A percentile compares a stretch with the other conserved stretches of the same genome.
Evolutionary conservation across 1,139 yeast genomes (phyloP).

Genomic region (Yamadazyma songkhlaensis): DNA sequence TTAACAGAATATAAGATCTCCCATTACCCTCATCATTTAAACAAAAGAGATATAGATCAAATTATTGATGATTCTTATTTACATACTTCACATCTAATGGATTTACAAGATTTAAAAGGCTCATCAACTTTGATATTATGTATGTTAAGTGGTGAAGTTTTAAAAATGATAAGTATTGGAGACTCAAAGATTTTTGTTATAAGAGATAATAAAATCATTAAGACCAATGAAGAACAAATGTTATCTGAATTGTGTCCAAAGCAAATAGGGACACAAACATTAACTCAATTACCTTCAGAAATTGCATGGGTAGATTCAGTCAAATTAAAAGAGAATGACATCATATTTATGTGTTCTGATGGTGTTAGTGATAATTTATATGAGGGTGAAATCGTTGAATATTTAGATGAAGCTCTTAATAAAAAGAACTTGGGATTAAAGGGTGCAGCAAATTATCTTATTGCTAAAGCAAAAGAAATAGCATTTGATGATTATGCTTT

Average conservation of each 20-base stretch:
- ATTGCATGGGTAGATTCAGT: constrained; percentile 49
- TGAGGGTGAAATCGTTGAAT: constrained; percentile 43
- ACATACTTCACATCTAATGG: constrained; percentile 55
- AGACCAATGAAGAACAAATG: constrained; percentile 49
- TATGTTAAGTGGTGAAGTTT: constrained; percentile 48
- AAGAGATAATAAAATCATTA: constrained; percentile 45
- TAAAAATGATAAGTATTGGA: constrained; percentile 54
- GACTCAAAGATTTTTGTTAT: constrained; percentile 52
- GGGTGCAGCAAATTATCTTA: constrained; percentile 36
- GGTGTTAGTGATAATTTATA: constrained; percentile 56
- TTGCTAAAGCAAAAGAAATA: constrained; percentile 46
- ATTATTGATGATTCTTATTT: constrained; percentile 50
- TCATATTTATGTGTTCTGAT: constrained; percentile 50
- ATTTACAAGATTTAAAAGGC: constrained; percentile 47
- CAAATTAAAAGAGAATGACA: constrained; percentile 38
- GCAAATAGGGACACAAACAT: constrained; percentile 56
- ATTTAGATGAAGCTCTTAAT: constrained; percentile 30
- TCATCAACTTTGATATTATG: constrained; percentile 53
- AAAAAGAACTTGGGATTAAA: constrained; percentile 29
- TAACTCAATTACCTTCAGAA: constrained; percentile 43
- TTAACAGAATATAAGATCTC: constrained; percentile 46
- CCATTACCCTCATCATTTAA: constrained; percentile 43
- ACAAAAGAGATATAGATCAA: constrained; percentile 43
- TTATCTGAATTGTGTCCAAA: constrained; percentile 49
- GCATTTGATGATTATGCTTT: constrained; percentile 55